Evolutionary conservation across 139 green algal species (phyloP).

Genomic region (Volvox africanus): DNA sequence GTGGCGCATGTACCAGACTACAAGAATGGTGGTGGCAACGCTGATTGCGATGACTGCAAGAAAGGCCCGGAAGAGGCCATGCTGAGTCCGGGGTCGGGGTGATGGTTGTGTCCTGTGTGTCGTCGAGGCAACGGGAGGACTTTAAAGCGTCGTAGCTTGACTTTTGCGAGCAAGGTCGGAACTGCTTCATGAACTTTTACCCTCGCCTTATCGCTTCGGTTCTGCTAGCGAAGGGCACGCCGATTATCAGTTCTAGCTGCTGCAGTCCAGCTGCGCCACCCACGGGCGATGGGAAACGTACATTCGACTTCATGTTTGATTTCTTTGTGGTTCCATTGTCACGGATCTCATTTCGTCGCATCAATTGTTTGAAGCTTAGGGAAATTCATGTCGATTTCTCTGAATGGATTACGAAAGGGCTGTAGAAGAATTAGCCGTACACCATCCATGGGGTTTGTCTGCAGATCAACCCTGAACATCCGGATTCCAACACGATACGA

Average conservation of each 20-base stretch:
- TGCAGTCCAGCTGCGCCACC: background rate
- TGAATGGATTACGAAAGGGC: no score
- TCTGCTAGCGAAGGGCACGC: conserved; percentile 1
- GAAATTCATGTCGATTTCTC: no score
- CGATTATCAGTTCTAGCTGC: background rate
- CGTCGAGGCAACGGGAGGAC: background rate
- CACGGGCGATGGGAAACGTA: background rate
- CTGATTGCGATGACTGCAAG: background rate
- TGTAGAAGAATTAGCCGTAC: no score
- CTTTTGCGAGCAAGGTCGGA: no score
- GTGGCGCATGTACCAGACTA: background rate
- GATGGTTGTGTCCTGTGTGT: background rate
- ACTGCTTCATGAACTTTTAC: no score
- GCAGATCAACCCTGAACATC: no score
- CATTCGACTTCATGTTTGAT: background rate
- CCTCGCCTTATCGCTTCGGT: background rate
- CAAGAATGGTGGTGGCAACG: background rate
- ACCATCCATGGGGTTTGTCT: no score
- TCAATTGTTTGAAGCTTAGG: no score
- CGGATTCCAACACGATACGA: no score
- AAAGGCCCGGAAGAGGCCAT: background rate
- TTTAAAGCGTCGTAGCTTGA: background rate
- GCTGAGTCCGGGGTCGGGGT: background rate
- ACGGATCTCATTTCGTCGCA: no score
- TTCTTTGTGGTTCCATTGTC: background rate